These are phyloP conservation scores for Rhazya stricta DNA, from an alignment of 257 asterid species.

Conservation along the genomic window DNA sequence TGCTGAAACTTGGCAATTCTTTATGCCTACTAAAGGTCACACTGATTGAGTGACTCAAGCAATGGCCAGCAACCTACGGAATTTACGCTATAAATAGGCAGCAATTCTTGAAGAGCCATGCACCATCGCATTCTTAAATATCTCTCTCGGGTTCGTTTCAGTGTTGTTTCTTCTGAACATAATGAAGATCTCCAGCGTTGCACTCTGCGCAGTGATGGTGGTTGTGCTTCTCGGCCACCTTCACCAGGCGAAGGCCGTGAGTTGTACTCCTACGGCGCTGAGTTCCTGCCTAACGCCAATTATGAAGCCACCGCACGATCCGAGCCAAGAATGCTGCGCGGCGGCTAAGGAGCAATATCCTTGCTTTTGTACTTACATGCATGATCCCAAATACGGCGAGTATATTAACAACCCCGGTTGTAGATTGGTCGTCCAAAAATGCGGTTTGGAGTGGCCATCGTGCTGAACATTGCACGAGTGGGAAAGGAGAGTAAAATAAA, in stretches of 20 bases:
- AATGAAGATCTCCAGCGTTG: background rate
- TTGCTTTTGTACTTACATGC: constrained; percentile 6
- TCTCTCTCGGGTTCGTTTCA: background rate
- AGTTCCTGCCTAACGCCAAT: background rate
- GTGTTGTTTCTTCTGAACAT: background rate
- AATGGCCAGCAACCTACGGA: too few relatives aligned
- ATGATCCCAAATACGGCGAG: background rate
- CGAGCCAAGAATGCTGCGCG: background rate
- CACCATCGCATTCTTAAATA: background rate
- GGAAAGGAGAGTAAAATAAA: too few relatives aligned
- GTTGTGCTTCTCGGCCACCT: background rate
- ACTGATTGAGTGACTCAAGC: background rate
- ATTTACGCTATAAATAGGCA: background rate
- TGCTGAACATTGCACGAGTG: background rate
- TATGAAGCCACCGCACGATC: background rate
- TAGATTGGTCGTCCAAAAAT: background rate
- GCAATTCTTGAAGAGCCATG: background rate
- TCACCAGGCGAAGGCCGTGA: background rate
- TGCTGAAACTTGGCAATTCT: background rate
- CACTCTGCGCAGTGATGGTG: background rate
- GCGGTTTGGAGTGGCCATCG: background rate
- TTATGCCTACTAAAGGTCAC: background rate
- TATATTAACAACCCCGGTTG: background rate
- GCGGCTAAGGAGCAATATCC: background rate
- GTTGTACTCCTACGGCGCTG: background rate